Base-by-base conservation (phyloP, 257 asterid species). In the Solanum pennellii region DNA sequence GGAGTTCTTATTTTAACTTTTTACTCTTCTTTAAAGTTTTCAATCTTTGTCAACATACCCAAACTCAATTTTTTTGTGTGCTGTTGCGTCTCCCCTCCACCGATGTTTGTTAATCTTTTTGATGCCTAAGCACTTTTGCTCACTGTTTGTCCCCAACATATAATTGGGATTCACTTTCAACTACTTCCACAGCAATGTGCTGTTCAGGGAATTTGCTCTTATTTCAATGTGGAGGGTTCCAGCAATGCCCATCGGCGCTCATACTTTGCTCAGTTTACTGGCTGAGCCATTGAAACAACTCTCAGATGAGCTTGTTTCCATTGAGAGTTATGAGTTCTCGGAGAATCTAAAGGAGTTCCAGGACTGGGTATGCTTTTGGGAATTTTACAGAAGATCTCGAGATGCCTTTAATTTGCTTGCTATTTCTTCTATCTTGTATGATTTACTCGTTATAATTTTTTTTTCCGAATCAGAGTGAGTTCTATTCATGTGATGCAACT, bases 181-280 rank as follows among this genome's bases (percentile, higher is more conserved):
- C 87, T 89, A 83, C 91, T 89, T 89, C 83, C 85, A 47, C 86
- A 97, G 99, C 96, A 97, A 97, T 88, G 87, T 97, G 88, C 94
- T 97, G 90, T 97, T 97, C 91, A 93, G 99, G 90, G 99, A 97
- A 90, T 97, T 97, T 82, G 96, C 99, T 84, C 97, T 97, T 89
- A 95, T 95, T 80, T 96, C 99, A 60, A 95, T 96, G 99, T 95
- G 99, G 99, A 94, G 99, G 91, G 95, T 96, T 87, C 98, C 99
- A 60, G 95, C 96, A 83, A 90, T 94, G 91, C 99, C 99, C 56
- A 92, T 91, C 88, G 99, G 99, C 84, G 98, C 99, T 82, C 99
- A 97, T 92, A 92, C 94, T 23, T 92, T 97, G 86, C 97, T 97
- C 87, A 93, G 99, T 91, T 93, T 95, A 89, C 99, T 97, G 88